Conservation (phyloP, 2,329 filamentous ascomycete species). For the Stemphylium beticola region DNA sequence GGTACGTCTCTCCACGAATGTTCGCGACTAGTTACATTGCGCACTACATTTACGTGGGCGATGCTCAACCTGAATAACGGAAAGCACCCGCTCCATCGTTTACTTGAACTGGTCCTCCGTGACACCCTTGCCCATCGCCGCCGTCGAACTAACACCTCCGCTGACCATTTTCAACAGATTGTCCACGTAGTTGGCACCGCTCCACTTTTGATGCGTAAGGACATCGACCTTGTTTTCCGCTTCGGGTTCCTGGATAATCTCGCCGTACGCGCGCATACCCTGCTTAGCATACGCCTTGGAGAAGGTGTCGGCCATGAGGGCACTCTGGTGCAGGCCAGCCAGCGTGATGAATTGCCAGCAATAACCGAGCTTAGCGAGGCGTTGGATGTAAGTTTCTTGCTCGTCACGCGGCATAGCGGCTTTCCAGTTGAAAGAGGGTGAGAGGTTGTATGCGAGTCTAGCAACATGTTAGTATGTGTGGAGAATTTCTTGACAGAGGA, state of each 20-base stretch:
- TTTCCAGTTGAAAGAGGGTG: conserved; percentile 99
- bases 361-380: conserved; percentile 86
- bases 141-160: conserved; percentile 87
- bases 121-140: conserved; percentile 96
- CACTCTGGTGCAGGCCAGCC: conserved; percentile 92
- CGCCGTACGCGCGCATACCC: conserved; percentile 96
- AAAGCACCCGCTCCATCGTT: background rate
- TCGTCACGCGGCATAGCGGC: conserved; percentile 88
- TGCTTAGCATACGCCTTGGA: conserved; percentile 78
- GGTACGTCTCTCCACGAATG: too few relatives aligned
- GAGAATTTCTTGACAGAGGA: background rate
- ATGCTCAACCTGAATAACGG: background rate
- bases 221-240: conserved; percentile 91
- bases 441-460: conserved; percentile 96
- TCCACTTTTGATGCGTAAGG: conserved; percentile 99
- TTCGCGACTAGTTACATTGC: too few relatives aligned
- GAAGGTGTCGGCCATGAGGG: conserved; percentile 89
- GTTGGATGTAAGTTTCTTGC: conserved; percentile 96
- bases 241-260: conserved; percentile 97
- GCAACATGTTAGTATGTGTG: conserved; percentile 8
- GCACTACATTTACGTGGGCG: background rate
- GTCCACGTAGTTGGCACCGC: conserved; percentile 91
- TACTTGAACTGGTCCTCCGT: conserved; percentile 94
- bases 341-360: conserved; percentile 99
- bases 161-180: conserved; percentile 97